phyloP scores from a whole-genome alignment of 352 stramenopile genomes.

The Pythium sukuiense region DNA sequence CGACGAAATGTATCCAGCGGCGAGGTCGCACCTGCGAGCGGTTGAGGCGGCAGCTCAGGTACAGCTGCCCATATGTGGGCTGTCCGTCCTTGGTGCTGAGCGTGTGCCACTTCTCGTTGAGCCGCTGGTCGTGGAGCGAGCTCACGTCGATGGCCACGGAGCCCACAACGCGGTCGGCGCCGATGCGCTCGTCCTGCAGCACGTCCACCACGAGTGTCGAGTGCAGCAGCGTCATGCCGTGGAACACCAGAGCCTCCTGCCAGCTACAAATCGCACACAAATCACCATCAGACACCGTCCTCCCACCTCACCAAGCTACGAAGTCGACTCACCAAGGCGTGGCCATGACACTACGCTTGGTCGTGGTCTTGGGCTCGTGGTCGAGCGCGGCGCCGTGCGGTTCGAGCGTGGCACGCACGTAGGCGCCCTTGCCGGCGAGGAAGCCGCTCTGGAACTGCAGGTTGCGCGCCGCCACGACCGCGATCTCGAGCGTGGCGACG shows the following conservation, averaged over 20 bases:
- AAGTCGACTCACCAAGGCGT: conserved; percentile 21
- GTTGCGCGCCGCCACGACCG: conserved; percentile 41
- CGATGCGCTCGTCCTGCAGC: conserved; percentile 61
- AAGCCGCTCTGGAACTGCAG: conserved; percentile 50
- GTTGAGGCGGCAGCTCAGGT: conserved; percentile 47
- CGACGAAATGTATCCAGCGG: no score
- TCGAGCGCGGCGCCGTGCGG: conserved; percentile 24
- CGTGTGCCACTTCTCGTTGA: conserved; percentile 46
- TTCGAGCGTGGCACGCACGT: conserved; percentile 52
- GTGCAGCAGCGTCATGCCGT: conserved; percentile 42
- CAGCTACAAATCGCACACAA: conserved; percentile 25
- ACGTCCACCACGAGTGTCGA: conserved; percentile 48
- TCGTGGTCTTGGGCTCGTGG: conserved; percentile 35
- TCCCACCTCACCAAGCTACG: not conserved
- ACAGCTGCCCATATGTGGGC: conserved; percentile 32
- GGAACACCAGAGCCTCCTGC: conserved; percentile 48
- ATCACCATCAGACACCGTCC: not conserved
- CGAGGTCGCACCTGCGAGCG: conserved; percentile 41
- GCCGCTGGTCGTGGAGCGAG: conserved; percentile 49
- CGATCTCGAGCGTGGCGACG: conserved; percentile 47
- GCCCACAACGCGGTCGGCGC: conserved; percentile 43
- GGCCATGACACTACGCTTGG: conserved; percentile 35
- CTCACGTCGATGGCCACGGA: conserved; percentile 40
- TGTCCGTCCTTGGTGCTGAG: conserved; percentile 38
- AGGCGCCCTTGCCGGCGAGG: conserved; percentile 46